These are phyloP conservation scores for Pyrenochaeta sp. DNA, from an alignment of 2,329 filamentous ascomycete species.

Conservation along the genomic window DNA sequence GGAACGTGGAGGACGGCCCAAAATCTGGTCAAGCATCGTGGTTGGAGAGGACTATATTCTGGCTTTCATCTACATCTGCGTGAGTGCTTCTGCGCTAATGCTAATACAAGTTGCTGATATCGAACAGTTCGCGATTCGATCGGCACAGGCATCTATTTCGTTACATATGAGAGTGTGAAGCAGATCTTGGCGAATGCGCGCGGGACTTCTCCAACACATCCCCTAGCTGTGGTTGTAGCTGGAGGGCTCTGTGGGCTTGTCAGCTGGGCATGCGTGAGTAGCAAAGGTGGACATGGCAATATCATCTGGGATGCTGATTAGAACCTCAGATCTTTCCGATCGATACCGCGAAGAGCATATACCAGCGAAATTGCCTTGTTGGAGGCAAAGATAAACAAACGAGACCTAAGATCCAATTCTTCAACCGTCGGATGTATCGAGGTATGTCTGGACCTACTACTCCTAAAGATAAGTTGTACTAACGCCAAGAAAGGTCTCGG, in stretches of 20 bases:
- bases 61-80: constrained; percentile 80
- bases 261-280: constrained; percentile 79
- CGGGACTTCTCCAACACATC: constrained; percentile 77
- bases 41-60: constrained; percentile 77
- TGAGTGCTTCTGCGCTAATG: constrained; percentile 54
- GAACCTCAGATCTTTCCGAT: constrained; percentile 64
- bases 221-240: constrained; percentile 78
- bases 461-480: background rate
- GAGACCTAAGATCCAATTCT: constrained; percentile 77
- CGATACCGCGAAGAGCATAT: constrained; percentile 85
- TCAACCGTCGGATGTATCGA: constrained; percentile 80
- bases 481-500: constrained; percentile 60
- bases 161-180: constrained; percentile 87
- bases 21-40: constrained; percentile 79
- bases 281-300: background rate
- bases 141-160: constrained; percentile 86
- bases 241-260: constrained; percentile 84
- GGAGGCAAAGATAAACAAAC: constrained; percentile 66
- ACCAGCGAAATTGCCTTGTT: constrained; percentile 81
- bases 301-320: constrained; percentile 10
- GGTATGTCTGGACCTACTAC: constrained; percentile 55
- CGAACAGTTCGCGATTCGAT: constrained; percentile 77
- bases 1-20: constrained; percentile 79
- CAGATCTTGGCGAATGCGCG: constrained; percentile 80
- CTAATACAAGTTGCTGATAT: constrained; percentile 19